Base-by-base conservation (phyloP, 2,329 filamentous ascomycete genomes). In the Talaromyces sp. region DNA sequence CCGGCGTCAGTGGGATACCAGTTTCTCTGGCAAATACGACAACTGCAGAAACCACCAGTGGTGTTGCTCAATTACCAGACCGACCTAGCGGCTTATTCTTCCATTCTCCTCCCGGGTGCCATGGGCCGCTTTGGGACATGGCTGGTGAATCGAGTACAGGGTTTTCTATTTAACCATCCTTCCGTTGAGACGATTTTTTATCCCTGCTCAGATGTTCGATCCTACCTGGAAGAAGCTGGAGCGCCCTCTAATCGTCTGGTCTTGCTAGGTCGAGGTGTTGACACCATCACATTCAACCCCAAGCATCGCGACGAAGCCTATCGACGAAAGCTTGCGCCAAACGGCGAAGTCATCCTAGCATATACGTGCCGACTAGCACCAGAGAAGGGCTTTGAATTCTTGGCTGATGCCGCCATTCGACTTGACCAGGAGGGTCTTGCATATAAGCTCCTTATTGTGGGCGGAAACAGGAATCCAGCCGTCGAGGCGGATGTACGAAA, bases 31-130 rank as follows among this genome's bases (percentile, higher is more conserved):
- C 87, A 90, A 71, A 76, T 89, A 58, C 82, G 85, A 50, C 86
- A 88, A 67, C 80, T 88, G 60, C 72, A 72, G 23, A 77, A 82
- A 35, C 78, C 79, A 8, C 85, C 86, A 46, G 82, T 86, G 1
- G 78, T 88, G 1, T 79, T 90, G 48, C 83, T 87, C 71, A 91
- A 90, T 72, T 90, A 89, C 67, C 88, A 90, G 73, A 91, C 88
- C 0, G 88, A 90, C 70, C 77, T 91, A 9, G 84, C 86, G 0
- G 86, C 86, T 1, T 91, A 90, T 71, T 87, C 86, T 69, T 81
- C 84, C 56, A 88, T 90, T 58, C 77, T 91, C n/a, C 88, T 91
- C 64, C 86, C 87, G 0, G 76, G 80, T 1, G 86, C 85, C 0
- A 77, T 91, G 18, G 85, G 85, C 67, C 75, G 76, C 11, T 80